Percentiles rank a stretch among this genome's conserved stretches.
Conservation (phyloP, 306 rosid genomes). For the Trifolium dubium region DNA sequence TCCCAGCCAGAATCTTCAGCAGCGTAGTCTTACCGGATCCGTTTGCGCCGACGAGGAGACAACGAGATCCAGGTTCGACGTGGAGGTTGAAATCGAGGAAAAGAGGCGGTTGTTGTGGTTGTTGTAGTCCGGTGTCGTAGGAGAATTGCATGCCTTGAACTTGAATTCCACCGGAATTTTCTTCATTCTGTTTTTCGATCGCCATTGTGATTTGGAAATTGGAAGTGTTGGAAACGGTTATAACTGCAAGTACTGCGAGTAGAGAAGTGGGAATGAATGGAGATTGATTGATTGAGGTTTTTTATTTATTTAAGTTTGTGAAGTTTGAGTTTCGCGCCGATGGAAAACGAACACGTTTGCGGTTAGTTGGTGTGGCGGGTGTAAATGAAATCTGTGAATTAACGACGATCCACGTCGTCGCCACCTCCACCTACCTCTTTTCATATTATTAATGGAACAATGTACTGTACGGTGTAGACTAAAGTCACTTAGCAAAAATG, state of each 20-base stretch:
- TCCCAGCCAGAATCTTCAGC: conserved; percentile 86
- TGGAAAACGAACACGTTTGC: conserved; percentile 46
- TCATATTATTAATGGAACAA: too few relatives aligned
- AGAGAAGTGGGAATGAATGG: too few relatives aligned
- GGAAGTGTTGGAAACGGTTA: background rate
- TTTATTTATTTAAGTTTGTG: conserved; percentile 14
- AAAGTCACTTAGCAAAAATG: too few relatives aligned
- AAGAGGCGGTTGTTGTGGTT: conserved; percentile 63
- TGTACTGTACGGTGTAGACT: too few relatives aligned
- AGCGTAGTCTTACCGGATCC: conserved; percentile 95
- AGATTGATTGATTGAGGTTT: background rate
- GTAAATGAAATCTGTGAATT: conserved; percentile 30
- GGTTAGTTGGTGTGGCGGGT: background rate
- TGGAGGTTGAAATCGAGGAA: conserved; percentile 74
- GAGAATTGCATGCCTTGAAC: conserved; percentile 80
- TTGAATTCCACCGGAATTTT: conserved; percentile 49
- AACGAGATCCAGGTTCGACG: conserved; percentile 81
- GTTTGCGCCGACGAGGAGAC: conserved; percentile 94
- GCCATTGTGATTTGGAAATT: conserved; percentile 51
- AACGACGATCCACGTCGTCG: conserved; percentile 46
- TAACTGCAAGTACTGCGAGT: too few relatives aligned
- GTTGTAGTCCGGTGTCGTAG: conserved; percentile 43
- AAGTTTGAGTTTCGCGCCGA: conserved; percentile 2
- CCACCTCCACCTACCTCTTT: conserved; percentile 4
- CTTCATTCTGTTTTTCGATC: conserved; percentile 24